Percentiles rank a stretch among this genome's conserved stretches.
Conservation (phyloP, 495 filamentous ascomycete genomes). For the Podospora fimiseda region DNA sequence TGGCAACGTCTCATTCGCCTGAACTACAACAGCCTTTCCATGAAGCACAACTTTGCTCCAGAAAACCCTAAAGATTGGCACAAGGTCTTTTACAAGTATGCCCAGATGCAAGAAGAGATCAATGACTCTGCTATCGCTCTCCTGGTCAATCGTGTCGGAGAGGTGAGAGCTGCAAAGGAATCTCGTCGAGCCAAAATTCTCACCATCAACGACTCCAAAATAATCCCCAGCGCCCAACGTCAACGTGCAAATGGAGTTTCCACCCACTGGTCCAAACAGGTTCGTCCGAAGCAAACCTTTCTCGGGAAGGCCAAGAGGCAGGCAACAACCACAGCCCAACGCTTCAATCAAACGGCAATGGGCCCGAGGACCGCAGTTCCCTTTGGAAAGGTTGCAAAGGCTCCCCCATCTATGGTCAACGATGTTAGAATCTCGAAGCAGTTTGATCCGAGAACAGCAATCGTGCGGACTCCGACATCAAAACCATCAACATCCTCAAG, state of each 20-base stretch:
- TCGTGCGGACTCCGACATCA: constrained; percentile 1
- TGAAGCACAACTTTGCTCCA: constrained; percentile 23
- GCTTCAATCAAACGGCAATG: constrained; percentile 20
- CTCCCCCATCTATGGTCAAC: constrained; percentile 32
- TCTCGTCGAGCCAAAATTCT: constrained; percentile 25
- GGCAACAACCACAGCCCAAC: constrained; percentile 6
- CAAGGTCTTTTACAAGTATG: constrained; percentile 33
- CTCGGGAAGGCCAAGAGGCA: constrained; percentile 14
- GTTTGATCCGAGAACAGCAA: constrained; percentile 9
- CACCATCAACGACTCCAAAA: constrained; percentile 12
- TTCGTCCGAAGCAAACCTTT: constrained; percentile 11
- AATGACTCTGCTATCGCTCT: constrained; percentile 41
- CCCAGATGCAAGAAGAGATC: constrained; percentile 40
- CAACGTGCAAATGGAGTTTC: not conserved
- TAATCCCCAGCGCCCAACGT: not conserved
- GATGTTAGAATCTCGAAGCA: constrained; percentile 28
- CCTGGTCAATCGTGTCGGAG: constrained; percentile 29
- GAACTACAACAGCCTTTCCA: constrained; percentile 23
- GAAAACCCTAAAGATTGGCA: constrained; percentile 30
- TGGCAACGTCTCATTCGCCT: constrained; percentile 37
- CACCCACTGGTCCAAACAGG: constrained; percentile 1
- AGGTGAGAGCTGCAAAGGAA: constrained; percentile 23
- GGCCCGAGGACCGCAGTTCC: constrained; percentile 17
- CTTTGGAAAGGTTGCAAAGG: constrained; percentile 27
- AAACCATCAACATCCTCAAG: not conserved